Conservation (phyloP, 1,284 basidiomycete species). For the Rhodotorula sp. region DNA sequence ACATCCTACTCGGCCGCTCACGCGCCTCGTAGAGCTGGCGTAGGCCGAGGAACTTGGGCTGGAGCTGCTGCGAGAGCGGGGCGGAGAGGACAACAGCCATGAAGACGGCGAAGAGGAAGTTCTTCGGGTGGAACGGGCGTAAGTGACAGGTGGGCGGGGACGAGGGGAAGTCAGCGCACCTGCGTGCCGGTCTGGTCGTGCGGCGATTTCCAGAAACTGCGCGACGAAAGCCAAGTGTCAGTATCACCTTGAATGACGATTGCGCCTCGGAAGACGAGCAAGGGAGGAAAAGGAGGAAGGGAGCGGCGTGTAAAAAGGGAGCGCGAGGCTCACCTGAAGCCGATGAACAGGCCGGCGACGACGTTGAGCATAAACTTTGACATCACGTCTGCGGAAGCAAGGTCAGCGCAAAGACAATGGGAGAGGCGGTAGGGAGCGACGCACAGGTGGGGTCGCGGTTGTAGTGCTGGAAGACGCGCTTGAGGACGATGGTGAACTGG, state of each 20-base stretch:
- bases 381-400: conserved; percentile 13
- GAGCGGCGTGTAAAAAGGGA: not conserved
- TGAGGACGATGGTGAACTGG: conserved; percentile 46
- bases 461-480: conserved; percentile 46
- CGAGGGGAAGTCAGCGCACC: not conserved
- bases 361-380: conserved; percentile 59
- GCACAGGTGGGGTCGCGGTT: conserved; percentile 51
- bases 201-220: conserved; percentile 64
- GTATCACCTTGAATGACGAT: too few species aligned
- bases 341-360: conserved; percentile 53
- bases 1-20: conserved; percentile 74
- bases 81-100: conserved; percentile 44
- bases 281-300: too few species aligned
- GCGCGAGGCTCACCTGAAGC: conserved; percentile 27
- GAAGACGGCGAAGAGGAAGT: conserved; percentile 69
- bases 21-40: conserved; percentile 68
- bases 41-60: conserved; percentile 57
- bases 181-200: conserved; percentile 62
- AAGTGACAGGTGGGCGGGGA: not conserved
- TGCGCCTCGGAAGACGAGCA: too few species aligned
- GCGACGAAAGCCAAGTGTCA: conserved; percentile 47
- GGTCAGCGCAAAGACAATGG: not conserved
- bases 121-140: conserved; percentile 59
- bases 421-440: conserved; percentile 22
- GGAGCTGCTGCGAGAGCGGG: conserved; percentile 53